These are phyloP conservation scores for Paraphaeosphaeria minitans DNA, from an alignment of 2,329 filamentous ascomycete genomes.

Conservation along the genomic window DNA sequence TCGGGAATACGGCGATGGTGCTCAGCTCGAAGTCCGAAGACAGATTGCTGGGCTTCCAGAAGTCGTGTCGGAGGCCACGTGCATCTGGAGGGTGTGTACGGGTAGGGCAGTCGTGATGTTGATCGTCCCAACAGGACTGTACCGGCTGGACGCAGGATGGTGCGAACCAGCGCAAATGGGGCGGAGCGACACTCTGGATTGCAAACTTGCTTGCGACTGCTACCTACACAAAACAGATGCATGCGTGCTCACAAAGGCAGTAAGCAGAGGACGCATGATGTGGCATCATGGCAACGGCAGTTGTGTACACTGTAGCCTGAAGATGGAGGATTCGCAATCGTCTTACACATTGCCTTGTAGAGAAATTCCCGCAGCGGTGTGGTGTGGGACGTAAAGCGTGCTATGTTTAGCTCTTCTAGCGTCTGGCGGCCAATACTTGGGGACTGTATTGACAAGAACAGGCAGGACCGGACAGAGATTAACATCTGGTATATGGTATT, in stretches of 20 bases:
- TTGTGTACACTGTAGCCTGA: background rate
- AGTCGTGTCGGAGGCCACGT: background rate
- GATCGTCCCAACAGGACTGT: constrained; percentile 6
- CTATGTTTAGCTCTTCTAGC: constrained; percentile 7
- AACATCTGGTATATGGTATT: background rate
- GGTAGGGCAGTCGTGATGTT: background rate
- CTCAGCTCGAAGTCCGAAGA: constrained; percentile 36
- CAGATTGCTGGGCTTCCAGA: constrained; percentile 2
- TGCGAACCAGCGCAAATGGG: constrained; percentile 7
- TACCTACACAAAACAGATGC: background rate
- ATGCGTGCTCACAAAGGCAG: background rate
- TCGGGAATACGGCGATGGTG: constrained; percentile 24
- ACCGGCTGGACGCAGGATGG: constrained; percentile 4
- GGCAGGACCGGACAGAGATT: background rate
- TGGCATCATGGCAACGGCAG: background rate
- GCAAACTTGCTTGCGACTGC: background rate
- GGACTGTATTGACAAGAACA: no score
- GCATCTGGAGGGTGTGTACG: background rate
- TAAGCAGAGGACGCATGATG: background rate
- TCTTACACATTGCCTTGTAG: constrained; percentile 6
- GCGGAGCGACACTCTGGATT: constrained; percentile 9
- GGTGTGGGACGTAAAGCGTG: background rate
- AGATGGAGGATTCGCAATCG: constrained; percentile 1
- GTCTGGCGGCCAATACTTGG: background rate
- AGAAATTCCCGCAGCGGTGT: background rate